Base-by-base conservation (phyloP, 805 yeast genomes). In the Kuraishia floccosa region DNA sequence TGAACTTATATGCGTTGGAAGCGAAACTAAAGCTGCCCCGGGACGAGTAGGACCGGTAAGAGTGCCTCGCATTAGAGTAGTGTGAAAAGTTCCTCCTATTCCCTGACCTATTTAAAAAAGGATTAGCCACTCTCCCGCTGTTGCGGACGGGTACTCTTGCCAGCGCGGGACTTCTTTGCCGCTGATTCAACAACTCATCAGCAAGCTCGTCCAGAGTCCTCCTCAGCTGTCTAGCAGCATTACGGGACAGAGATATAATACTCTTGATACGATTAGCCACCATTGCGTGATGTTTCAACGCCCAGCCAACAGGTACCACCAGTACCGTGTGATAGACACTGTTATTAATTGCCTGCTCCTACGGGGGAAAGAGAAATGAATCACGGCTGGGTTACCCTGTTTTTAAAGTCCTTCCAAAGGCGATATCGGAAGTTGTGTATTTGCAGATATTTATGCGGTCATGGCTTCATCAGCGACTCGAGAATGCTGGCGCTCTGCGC, bases 191-290 rank as follows among this genome's bases (percentile, higher is more conserved):
- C 18, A 24, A 24, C 22, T 22, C 24, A 40, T 59, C 61, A 22
- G 62, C 59, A 33, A 70, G 51, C 35, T 70, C 75, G 39, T 66
- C 65, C 17, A 70, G 54, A 18, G 63, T 59, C 44, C 62, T 61
- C 35, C 64, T 60, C 35, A 65, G 52, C 34, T 64, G 66, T 38
- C 61, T 53, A 22, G 69, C 63, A 14, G 72, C 57, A 41, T 56
- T 60, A 30, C 65, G 55, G 11, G 71, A 55, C 36, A 58, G 54
- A 35, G 67, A 52, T 22, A 66, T 52, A 43, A 69, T 53, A 47
- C n/a, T n/a, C n/a, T n/a, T n/a, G n/a, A n/a, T n/a, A n/a, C n/a
- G n/a, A n/a, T n/a, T n/a, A n/a, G n/a, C n/a, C n/a, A n/a, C n/a
- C n/a, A n/a, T n/a, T n/a, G n/a, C n/a, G n/a, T n/a, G n/a, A n/a